Base-by-base conservation (phyloP, 2,329 filamentous ascomycete genomes). In the Cadophora sp. region DNA sequence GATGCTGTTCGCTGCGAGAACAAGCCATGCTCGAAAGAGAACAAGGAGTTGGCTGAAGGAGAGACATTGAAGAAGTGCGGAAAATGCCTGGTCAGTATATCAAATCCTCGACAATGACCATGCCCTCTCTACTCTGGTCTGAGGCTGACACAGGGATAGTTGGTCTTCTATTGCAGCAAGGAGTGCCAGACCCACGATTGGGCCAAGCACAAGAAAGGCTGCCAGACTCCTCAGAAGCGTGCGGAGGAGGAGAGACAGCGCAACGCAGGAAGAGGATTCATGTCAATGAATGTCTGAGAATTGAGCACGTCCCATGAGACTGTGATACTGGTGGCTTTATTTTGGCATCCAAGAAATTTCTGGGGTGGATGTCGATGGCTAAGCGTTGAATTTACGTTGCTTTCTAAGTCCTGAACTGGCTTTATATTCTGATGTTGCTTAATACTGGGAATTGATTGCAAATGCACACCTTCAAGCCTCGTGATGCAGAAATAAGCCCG, bases 201-300 rank as follows among this genome's bases (percentile, higher is more conserved):
- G 67, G 4, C 19, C 1, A 61, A 46, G 7, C 67, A 69, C 22
- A 69, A 64, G 64, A 69, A 66, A 27, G 31, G 4, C 29, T 69
- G 67, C 55, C 26, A 46, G 40, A 69, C 64, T 8, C 59, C 63
- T 6, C 64, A 59, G 59, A 27, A 69, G 64, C 46, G 67, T 9
- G 40, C 56, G 6, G 62, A 61, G 62, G 26, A 40, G 40, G 56
- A 68, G 14, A 22, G 55, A 19, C 46, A 50, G 22, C 48, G 46
- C 43, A 46, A n/a, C 37, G 29, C 22, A 19, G 46, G 55, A 11
- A n/a, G 64, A 46, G 53, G 60, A 11, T 37, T 60, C n/a, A 64
- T 60, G 4, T 29, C 16, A 1, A 16, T 68, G 37, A 68, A 68
- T 55, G 53, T 68, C 22, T 64, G 31, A 48, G 50, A 16, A 4